A percentile compares a stretch with the other conserved stretches of the same genome.
These are phyloP conservation scores for Yarrowia divulgata DNA, from an alignment of 805 yeast genomes.

Conservation along the genomic window DNA sequence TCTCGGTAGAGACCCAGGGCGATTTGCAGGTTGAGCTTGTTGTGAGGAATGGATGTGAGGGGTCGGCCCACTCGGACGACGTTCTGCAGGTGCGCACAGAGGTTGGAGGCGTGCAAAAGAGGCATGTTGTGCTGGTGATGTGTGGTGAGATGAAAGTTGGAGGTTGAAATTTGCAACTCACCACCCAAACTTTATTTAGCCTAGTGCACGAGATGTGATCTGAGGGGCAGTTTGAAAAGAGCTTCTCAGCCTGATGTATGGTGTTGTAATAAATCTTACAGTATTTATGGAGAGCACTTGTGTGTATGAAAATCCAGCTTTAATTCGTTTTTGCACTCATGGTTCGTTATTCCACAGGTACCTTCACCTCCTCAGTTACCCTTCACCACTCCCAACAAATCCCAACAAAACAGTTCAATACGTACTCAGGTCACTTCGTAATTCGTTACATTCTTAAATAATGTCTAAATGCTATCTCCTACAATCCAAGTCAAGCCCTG, in stretches of 20 bases:
- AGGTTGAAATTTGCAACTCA: constrained; percentile 35
- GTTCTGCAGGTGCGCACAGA: constrained; percentile 89
- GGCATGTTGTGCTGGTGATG: constrained; percentile 64
- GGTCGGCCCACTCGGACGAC: constrained; percentile 77
- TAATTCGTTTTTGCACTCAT: no score
- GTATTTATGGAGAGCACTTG: no score
- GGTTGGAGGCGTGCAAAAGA: constrained; percentile 79
- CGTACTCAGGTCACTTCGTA: not conserved
- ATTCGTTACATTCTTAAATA: constrained; percentile 29
- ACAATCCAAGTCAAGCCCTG: not conserved
- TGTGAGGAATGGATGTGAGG: constrained; percentile 80
- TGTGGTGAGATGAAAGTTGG: constrained; percentile 27
- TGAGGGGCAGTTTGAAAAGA: not conserved
- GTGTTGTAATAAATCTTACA: no score
- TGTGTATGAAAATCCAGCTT: no score
- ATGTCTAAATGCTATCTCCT: constrained; percentile 27
- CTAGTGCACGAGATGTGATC: not conserved
- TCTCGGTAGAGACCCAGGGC: constrained; percentile 86
- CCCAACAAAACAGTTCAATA: no score
- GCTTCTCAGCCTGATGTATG: not conserved
- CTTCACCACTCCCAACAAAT: no score
- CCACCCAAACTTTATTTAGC: not conserved
- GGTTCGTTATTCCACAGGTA: no score
- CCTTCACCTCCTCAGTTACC: no score
- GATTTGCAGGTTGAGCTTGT: constrained; percentile 80